Base-by-base conservation (phyloP, 768 basidiomycete genomes). In the Lactarius tabidus region DNA sequence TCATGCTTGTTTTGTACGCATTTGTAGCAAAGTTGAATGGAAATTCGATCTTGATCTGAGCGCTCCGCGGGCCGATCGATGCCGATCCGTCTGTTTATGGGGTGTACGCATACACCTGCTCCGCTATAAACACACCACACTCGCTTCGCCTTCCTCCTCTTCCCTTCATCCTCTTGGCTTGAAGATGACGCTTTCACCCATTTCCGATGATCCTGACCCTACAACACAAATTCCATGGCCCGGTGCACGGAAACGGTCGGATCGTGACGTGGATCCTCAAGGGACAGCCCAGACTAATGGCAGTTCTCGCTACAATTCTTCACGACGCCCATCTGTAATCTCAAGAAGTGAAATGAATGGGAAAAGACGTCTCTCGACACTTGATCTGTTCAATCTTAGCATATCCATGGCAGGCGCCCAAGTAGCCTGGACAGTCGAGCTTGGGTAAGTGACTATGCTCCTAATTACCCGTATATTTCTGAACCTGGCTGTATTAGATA, bases 401-500 rank as follows among this genome's bases (percentile, higher is more conserved):
- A 84, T 97, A 66, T 92, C 94, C 9, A 95, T 98, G 91, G 93
- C 87, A 52, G 96, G 96, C 18, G 92, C 91, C 7, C 92, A 97
- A 77, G 87, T 98, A 29, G 90, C 93, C 1, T 98, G 95, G 95
- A 96, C 94, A 1, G 90, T 97, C 4, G 94, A 96, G 73, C 84
- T 95, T 29, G 93, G 93, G 93, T 95, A 72, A 69, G 88, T 77
- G 33, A 43, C 29, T 52, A 23, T 23, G 43, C 39, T 53, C 29
- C 35, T 54, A 28, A 54, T 48, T 29, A 35, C 31, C 38, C 31
- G 54, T 41, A 43, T 43, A 23, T 33, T 60, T 57, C 60, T 64
- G 26, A 57, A 48, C 3, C 53, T 23, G 68, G 63, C 62, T 58
- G 59, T 70, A 20, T 31, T 31, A 97, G 96, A 74, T 97, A 96